phyloP scores from a whole-genome alignment of 495 filamentous ascomycete species.

The Penicillium coprophilum region DNA sequence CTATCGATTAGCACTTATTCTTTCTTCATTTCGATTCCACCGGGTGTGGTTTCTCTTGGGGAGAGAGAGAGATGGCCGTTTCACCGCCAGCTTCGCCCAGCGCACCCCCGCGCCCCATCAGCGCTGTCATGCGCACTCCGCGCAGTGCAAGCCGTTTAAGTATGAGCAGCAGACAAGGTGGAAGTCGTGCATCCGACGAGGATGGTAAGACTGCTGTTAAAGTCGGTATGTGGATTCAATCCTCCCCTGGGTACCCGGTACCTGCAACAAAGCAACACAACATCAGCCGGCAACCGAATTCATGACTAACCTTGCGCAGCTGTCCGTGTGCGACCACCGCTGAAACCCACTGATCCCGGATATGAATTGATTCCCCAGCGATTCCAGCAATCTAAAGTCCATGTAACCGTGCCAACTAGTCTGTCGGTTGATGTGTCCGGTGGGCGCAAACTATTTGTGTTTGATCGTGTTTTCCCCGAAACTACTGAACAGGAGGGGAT shows the following conservation, averaged over 20 bases:
- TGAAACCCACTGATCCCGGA: constrained; percentile 81
- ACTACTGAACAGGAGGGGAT: constrained; percentile 83
- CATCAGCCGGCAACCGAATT: constrained; percentile 1
- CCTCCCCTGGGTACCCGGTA: constrained; percentile 17
- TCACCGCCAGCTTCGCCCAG: constrained; percentile 61
- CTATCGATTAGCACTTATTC: constrained; percentile 17
- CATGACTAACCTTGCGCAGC: constrained; percentile 49
- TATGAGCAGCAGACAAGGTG: constrained; percentile 74
- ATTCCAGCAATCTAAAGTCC: constrained; percentile 90
- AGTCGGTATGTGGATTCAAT: constrained; percentile 75
- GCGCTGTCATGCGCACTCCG: constrained; percentile 77
- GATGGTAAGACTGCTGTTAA: constrained; percentile 95
- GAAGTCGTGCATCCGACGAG: constrained; percentile 89
- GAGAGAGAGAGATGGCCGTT: constrained; percentile 47
- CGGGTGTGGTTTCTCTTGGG: constrained; percentile 27
- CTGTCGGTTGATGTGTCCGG: constrained; percentile 86
- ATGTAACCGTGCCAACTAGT: constrained; percentile 79
- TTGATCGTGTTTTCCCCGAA: constrained; percentile 90
- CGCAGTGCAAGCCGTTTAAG: constrained; percentile 90
- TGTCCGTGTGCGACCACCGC: constrained; percentile 89
- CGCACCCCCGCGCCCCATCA: constrained; percentile 71
- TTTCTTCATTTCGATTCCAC: constrained; percentile 18
- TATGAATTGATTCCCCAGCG: constrained; percentile 93
- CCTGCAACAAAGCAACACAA: not conserved
- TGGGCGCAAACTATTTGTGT: constrained; percentile 91